Conservation (phyloP, 495 filamentous ascomycete genomes). For the Hyaloscypha hepaticicola region DNA sequence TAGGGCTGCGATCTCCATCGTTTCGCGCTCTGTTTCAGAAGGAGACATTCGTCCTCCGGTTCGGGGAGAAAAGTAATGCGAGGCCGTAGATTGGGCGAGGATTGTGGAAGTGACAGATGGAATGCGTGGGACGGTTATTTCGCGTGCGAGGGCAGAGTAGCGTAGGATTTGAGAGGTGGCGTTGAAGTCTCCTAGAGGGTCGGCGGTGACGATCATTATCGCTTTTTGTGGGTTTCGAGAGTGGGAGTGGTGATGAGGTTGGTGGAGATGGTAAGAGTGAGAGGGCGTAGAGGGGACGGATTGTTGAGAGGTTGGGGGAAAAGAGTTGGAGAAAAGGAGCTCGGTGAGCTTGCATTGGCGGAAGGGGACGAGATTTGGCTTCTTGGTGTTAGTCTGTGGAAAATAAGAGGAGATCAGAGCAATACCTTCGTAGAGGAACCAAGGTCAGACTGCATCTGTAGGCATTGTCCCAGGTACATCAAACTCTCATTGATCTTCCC, state of each 20-base stretch:
- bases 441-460: conserved; percentile 89
- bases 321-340: conserved; percentile 92
- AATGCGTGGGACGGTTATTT: conserved; percentile 88
- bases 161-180: conserved; percentile 94
- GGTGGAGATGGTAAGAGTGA: conserved; percentile 5
- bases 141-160: conserved; percentile 89
- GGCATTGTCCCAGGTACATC: conserved; percentile 97
- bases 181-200: conserved; percentile 92
- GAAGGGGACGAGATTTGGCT: conserved; percentile 83
- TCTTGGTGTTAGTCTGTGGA: conserved; percentile 15
- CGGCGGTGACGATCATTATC: conserved; percentile 95
- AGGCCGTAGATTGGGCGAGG: conserved; percentile 29
- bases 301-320: conserved; percentile 63
- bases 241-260: conserved; percentile 25
- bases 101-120: conserved; percentile 63
- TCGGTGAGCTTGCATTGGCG: conserved; percentile 97
- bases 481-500: conserved; percentile 97
- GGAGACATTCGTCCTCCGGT: conserved; percentile 48
- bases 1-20: conserved; percentile 70
- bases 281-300: conserved; percentile 20
- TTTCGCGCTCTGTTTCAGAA: conserved; percentile 54
- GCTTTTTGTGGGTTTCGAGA: conserved; percentile 75
- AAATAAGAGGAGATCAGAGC: conserved; percentile 6
- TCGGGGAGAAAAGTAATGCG: conserved; percentile 40
- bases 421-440: conserved; percentile 72